Evolutionary conservation across 2,329 filamentous ascomycete species (phyloP), one percentile per base, ranked within the genome.

Genomic region (Aspergillus felis): DNA sequence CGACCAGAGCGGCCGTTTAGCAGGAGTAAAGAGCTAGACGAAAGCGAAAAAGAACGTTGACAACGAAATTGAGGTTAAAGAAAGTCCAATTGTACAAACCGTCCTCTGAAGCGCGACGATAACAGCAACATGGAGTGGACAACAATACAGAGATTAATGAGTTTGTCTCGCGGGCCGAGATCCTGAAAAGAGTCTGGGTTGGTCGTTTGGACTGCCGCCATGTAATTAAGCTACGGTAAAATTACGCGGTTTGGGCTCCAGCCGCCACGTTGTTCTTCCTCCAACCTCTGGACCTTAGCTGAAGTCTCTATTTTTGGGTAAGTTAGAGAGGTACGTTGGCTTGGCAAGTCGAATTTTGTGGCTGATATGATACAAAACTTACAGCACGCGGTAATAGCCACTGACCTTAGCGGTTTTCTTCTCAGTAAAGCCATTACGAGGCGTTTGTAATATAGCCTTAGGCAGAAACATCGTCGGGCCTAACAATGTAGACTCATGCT

Each of bases 81-180:
- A 27, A 14, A 25, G 44, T 14, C 27, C 20, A 24, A 25, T 47
- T 24, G 22, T 12, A 25, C 22, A 44, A 27, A 8, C 22, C 2
- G 44, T 47, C 4, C 24, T 47, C 10, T 27, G 12, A 24, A 47
- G 22, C 3, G 22, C 9, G 9, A 47, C 22, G 24, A 47, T 12
- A 47, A 47, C 20, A 46, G 48, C 27, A 56, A 50, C n/a, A 52
- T 44, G 53, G 46, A 51, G 52, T 48, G 52, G 46, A 58, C 46
- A 59, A 59, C 56, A 55, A 59, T 52, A 47, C 12, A 56, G 55
- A 53, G 54, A 56, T 58, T 51, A 60, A 57, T 55, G 51, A 51
- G 54, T 51, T 54, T 49, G 60, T 58, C 48, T 51, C 25, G 57
- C 49, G 58, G 55, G 61, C 56, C 53, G 58, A 60, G 53, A 56